These are phyloP conservation scores for Teratosphaeriaceae sp. DNA, from an alignment of 2,329 filamentous ascomycete species.

Conservation along the genomic window DNA sequence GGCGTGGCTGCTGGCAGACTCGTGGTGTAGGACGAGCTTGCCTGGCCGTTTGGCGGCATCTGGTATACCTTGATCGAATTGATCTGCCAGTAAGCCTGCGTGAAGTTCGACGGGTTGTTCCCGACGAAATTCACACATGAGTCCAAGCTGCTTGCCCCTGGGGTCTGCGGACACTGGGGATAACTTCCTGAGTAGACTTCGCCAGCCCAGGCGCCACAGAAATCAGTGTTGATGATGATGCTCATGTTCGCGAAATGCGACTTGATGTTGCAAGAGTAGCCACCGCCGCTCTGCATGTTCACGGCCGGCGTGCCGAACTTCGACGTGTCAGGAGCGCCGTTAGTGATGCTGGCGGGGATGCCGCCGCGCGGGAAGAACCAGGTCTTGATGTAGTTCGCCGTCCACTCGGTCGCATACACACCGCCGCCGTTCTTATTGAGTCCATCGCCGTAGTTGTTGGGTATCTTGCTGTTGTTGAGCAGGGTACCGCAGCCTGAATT, in stretches of 20 bases:
- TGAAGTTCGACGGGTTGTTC: conserved; percentile 26
- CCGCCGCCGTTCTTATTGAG: conserved; percentile 28
- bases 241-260: conserved; percentile 31
- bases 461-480: conserved; percentile 28
- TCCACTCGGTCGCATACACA: conserved; percentile 32
- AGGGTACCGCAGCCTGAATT: conserved; percentile 35
- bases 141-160: conserved; percentile 12
- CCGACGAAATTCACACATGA: conserved; percentile 29
- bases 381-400: conserved; percentile 25
- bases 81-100: conserved; percentile 35
- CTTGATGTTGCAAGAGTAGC: conserved; percentile 29
- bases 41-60: conserved; percentile 17
- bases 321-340: conserved; percentile 44
- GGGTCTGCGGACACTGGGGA: conserved; percentile 23
- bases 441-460: conserved; percentile 28
- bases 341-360: conserved; percentile 37
- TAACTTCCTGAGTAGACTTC: conserved; percentile 22
- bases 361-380: conserved; percentile 31
- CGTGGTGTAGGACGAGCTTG: conserved; percentile 21
- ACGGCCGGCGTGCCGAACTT: conserved; percentile 57
- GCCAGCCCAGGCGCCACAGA: conserved; percentile 34
- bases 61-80: conserved; percentile 36
- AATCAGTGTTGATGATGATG: conserved; percentile 35
- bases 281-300: conserved; percentile 47
- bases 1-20: conserved; percentile 19